Conservation (phyloP, 345 rosid genomes). For the Carallia pectinifolia region DNA sequence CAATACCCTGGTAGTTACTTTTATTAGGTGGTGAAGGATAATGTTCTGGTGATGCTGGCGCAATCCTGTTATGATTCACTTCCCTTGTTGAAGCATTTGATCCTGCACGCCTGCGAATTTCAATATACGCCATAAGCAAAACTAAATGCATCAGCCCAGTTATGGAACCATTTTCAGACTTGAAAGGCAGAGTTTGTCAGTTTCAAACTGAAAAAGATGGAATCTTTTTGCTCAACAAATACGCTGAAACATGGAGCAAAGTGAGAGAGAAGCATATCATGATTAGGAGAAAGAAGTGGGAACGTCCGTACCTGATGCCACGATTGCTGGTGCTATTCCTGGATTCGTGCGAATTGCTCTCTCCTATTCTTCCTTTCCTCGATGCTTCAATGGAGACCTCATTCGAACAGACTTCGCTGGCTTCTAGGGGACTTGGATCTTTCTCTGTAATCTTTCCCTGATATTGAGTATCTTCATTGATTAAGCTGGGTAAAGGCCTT, state of each 20-base stretch:
- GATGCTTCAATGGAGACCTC: slow-evolving; percentile 32
- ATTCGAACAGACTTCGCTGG: slow-evolving; percentile 21
- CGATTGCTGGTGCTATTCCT: slow-evolving; percentile 27
- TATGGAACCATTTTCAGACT: neutral
- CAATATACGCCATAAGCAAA: neutral
- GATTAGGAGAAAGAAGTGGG: neutral
- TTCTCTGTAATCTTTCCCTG: slow-evolving; percentile 19
- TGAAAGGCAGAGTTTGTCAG: neutral
- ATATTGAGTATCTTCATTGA: slow-evolving; percentile 34
- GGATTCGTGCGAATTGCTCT: slow-evolving; percentile 38
- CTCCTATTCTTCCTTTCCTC: slow-evolving; percentile 21
- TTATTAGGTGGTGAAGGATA: slow-evolving; percentile 11
- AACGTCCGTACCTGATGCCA: slow-evolving; percentile 35
- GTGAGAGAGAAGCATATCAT: neutral
- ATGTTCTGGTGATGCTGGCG: slow-evolving; percentile 50
- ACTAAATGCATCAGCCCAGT: neutral
- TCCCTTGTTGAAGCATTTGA: slow-evolving; percentile 50
- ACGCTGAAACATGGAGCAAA: neutral
- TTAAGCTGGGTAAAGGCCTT: slow-evolving; percentile 26
- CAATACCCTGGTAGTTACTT: slow-evolving; percentile 20
- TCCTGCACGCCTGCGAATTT: slow-evolving; percentile 38
- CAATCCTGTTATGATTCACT: slow-evolving; percentile 53
- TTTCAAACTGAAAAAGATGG: neutral
- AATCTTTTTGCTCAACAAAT: neutral
- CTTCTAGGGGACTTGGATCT: slow-evolving; percentile 20